Evolutionary conservation across 805 yeast genomes (phyloP), one percentile per base, ranked within the genome.

Genomic region (Wickerhamomyces mucosus): DNA sequence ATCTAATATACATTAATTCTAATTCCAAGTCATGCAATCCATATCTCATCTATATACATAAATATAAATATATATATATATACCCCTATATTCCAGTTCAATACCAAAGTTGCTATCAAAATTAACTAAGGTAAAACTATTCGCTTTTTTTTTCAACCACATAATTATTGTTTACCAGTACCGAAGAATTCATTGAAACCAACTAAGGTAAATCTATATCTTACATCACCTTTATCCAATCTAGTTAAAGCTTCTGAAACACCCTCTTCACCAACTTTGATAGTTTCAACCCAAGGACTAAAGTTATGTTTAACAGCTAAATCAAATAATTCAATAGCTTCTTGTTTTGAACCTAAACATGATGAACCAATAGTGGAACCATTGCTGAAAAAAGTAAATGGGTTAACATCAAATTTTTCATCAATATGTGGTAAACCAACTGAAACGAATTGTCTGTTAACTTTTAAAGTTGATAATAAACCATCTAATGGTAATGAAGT

Each of bases 381-480:
- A 38, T 56, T 46, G 15, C 53, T 41, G 41, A 75, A 56, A 56
- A 75, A 72, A 18, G 70, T 54, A 49, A 63, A 59, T 33, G 81
- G 78, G 28, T 63, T 53, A 26, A 72, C 65, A 19, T 43, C 42
- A 33, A 59, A 49, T 25, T 44, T 44, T 38, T 55, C 61, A 30
- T 42, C 55, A 31, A 68, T 63, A 29, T 61, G 67, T 33, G 89
- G 84, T 46, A 78, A 61, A 34, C 89, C 89, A 34, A 75, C 85
- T 21, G 78, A 62, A 33, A 76, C 64, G 50, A 76, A 69, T 32
- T 62, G 60, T 33, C 78, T 77, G 46, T 69, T 69, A 26, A 77
- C 72, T 47, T 65, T 74, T 51, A 82, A 61, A 18, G 65, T 51
- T 18, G 53, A 49, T 38, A 77, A 48, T 51, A 72, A 70, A 17